Base-by-base conservation (phyloP, 106 monocot genomes). In the Hemerocallis citrina region DNA sequence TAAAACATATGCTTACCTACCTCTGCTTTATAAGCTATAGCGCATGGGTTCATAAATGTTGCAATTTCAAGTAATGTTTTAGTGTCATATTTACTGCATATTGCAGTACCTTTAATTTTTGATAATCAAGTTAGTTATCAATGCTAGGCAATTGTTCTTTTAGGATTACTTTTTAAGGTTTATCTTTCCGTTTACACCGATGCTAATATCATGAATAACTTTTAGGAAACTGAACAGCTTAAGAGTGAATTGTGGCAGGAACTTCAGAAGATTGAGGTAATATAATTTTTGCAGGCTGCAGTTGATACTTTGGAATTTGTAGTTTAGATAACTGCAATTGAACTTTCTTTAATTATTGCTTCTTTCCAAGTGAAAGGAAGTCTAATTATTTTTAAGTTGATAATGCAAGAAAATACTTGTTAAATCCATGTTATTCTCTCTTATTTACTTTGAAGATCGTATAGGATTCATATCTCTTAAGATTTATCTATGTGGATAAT, bases 191-290 rank as follows among this genome's bases (percentile, higher is more conserved):
- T 35, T 19, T 50, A 50, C 4, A 13, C 15, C 29, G 15, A 30
- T 30, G 52, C 30, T 31, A 4, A 59, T 38, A 59, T 39, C 37
- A 59, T 15, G 7, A 34, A 39, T 33, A 69, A 29, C 30, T 34
- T 54, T 74, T 69, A 90, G 89, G 81, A 82, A 61, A 79, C 74
- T n/a, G 63, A 79, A 14, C 69, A 65, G 58, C 81, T 90, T 49
- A 85, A 63, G 44, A 55, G 44, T 36, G 81, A 67, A 59, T 23
- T 90, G 40, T 76, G 73, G 62, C 76, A 69, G 61, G 65, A 74
- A 73, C 67, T 77, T 62, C 57, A 71, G 29, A 88, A 74, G 59
- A 38, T 73, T 49, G 61, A 82, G 82, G 82, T 88, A 69, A 66
- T 57, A 15, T 44, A 40, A 31, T 59, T 64, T 33, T 50, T 23